These are phyloP conservation scores for Eleusine indica DNA, from an alignment of 176 grass and related monocot genomes.

Conservation along the genomic window DNA sequence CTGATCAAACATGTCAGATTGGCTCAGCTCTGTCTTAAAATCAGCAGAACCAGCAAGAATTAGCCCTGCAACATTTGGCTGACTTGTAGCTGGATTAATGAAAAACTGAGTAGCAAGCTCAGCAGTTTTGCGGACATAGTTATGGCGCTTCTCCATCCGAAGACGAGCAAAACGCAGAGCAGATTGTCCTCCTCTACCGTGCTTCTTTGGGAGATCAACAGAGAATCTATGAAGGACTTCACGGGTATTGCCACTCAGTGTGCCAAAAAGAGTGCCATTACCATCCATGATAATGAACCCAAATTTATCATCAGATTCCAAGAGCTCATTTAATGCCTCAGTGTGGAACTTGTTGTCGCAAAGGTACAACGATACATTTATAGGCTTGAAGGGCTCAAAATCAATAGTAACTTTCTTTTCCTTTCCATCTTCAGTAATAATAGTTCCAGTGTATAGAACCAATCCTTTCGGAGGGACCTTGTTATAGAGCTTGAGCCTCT, in stretches of 20 bases:
- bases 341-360: not conserved
- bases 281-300: not conserved
- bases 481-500: conserved; percentile 7
- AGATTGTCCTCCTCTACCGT: conserved; percentile 4
- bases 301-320: conserved; percentile 3
- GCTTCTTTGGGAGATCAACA: conserved; percentile 7
- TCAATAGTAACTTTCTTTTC: conserved; percentile 6
- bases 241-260: conserved; percentile 5
- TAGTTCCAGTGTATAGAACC: not conserved
- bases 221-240: not conserved
- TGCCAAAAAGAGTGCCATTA: conserved; percentile 1
- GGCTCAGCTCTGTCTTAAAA: conserved; percentile 1
- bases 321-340: not conserved
- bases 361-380: not conserved
- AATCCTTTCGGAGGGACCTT: not conserved
- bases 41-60: conserved; percentile 6
- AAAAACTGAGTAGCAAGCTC: not conserved
- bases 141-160: conserved; percentile 2
- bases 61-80: not conserved
- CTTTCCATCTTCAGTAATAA: conserved; percentile 3
- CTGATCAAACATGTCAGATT: conserved; percentile 2
- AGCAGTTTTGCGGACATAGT: conserved; percentile 2
- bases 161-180: not conserved
- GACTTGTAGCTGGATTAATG: conserved; percentile 4
- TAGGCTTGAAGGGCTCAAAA: conserved; percentile 6